phyloP scores from a whole-genome alignment of 495 filamentous ascomycete genomes.

The Penicillium fimorum region DNA sequence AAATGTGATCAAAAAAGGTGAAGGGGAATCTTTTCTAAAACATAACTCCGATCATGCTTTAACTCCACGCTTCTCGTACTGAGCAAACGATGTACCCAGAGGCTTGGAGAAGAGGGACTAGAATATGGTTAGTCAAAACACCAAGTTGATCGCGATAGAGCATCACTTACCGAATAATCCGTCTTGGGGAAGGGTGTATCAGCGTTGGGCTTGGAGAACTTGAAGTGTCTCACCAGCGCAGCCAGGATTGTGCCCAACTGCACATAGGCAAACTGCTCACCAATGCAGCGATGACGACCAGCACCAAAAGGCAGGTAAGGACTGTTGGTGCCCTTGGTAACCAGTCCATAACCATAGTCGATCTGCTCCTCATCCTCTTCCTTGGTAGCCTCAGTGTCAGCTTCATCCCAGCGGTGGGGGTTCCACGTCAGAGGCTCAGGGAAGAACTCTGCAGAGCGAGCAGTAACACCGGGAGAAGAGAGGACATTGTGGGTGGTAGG shows the following conservation, averaged over 20 bases:
- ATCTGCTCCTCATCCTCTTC: conserved; percentile 44
- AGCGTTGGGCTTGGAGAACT: conserved; percentile 36
- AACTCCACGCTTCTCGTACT: conserved; percentile 41
- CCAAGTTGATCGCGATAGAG: not conserved
- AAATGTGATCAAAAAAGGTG: conserved; percentile 2
- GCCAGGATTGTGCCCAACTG: conserved; percentile 50
- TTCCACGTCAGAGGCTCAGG: conserved; percentile 48
- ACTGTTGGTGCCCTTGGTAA: conserved; percentile 53
- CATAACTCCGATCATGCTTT: conserved; percentile 30
- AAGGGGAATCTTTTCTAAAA: conserved; percentile 5
- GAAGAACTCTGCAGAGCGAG: conserved; percentile 45
- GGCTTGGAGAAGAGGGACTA: conserved; percentile 55
- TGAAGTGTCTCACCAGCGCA: conserved; percentile 47
- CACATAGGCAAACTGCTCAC: conserved; percentile 57
- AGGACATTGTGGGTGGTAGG: conserved; percentile 50
- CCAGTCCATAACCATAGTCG: conserved; percentile 48
- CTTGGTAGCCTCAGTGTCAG: conserved; percentile 16
- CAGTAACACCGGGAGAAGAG: conserved; percentile 50
- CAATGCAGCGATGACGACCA: conserved; percentile 56
- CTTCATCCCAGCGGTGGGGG: conserved; percentile 53
- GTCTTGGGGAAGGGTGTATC: conserved; percentile 43
- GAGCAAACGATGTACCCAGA: conserved; percentile 40
- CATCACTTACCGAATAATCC: conserved; percentile 47
- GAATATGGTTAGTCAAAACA: conserved; percentile 12
- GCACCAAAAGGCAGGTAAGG: conserved; percentile 58